A percentile compares a stretch with the other conserved stretches of the same genome.
Evolutionary conservation across 768 basidiomycete genomes (phyloP).

Genomic region (Psilocybe cyanescens): DNA sequence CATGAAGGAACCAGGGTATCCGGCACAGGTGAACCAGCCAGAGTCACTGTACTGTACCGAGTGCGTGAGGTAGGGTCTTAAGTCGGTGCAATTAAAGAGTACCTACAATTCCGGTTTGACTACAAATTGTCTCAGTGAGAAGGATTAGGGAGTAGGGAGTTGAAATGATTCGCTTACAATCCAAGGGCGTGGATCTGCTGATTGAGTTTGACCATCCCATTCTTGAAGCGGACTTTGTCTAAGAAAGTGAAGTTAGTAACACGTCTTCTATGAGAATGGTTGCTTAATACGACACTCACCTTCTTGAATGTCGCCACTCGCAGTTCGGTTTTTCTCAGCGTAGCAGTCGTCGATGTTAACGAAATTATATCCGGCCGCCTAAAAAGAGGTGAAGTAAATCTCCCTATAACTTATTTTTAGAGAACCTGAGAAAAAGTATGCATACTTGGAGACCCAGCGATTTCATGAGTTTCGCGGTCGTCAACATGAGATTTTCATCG

Average conservation of each 20-base stretch:
- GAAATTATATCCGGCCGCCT: slow-evolving; percentile 63
- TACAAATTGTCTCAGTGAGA: slow-evolving; percentile 11
- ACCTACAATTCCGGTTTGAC: slow-evolving; percentile 48
- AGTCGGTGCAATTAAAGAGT: neutral
- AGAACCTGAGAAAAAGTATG: neutral
- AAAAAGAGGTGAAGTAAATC: neutral
- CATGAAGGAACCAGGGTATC: slow-evolving; percentile 66
- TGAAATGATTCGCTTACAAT: slow-evolving; percentile 40
- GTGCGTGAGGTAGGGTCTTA: neutral
- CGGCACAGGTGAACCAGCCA: slow-evolving; percentile 70
- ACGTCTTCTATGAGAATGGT: neutral
- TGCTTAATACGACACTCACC: slow-evolving; percentile 33
- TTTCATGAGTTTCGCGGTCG: slow-evolving; percentile 55
- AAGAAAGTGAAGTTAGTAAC: neutral
- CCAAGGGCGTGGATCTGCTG: slow-evolving; percentile 60
- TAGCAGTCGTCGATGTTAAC: slow-evolving; percentile 73
- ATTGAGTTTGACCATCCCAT: slow-evolving; percentile 60
- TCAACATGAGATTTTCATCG: slow-evolving; percentile 52
- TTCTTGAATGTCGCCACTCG: slow-evolving; percentile 54
- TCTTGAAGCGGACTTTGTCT: slow-evolving; percentile 57
- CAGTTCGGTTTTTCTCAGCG: slow-evolving; percentile 55
- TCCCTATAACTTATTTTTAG: neutral
- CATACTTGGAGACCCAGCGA: slow-evolving; percentile 57
- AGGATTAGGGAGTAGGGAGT: neutral
- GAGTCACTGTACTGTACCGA: slow-evolving; percentile 56